Evolutionary conservation across 2,329 filamentous ascomycete genomes (phyloP).

Genomic region (Neurospora crassa): DNA sequence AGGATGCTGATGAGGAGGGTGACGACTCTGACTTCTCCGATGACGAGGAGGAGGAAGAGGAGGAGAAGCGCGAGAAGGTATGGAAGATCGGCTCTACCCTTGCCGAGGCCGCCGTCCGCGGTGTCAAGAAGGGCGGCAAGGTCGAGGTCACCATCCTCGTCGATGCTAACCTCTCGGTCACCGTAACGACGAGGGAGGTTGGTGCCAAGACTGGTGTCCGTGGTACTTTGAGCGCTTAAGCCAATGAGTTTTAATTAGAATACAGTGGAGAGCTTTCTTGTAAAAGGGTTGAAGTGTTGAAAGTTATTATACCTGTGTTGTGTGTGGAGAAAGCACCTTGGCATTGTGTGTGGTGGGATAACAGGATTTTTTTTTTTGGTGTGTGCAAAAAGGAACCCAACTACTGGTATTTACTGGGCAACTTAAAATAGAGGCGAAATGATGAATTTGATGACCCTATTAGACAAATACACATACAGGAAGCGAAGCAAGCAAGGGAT

Average conservation of each 20-base stretch:
- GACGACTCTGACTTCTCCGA: conserved; percentile 48
- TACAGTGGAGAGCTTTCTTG: not conserved
- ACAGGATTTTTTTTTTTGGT: not conserved
- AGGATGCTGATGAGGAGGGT: conserved; percentile 58
- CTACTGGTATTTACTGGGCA: not conserved
- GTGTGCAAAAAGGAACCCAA: not conserved
- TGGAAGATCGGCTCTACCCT: conserved; percentile 81
- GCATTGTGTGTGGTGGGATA: not conserved
- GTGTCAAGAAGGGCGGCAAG: conserved; percentile 78
- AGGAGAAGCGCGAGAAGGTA: conserved; percentile 80
- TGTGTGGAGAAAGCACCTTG: not conserved
- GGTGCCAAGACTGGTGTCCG: conserved; percentile 79
- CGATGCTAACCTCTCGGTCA: conserved; percentile 66
- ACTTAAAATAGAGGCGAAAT: conserved; percentile 8
- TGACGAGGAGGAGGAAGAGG: conserved; percentile 65
- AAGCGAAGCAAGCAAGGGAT: not conserved
- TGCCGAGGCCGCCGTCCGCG: conserved; percentile 77
- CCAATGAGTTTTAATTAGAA: not conserved
- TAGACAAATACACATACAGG: conserved; percentile 12
- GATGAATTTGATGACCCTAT: conserved; percentile 18
- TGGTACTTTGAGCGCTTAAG: conserved; percentile 36
- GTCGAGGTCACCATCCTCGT: conserved; percentile 93
- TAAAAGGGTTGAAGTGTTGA: not conserved
- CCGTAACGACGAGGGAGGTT: conserved; percentile 74
- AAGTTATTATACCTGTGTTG: not conserved